A percentile compares a stretch with the other conserved stretches of the same genome.
These are phyloP conservation scores for Eragrostis tef DNA, from an alignment of 202 grass and related monocot species.

Conservation along the genomic window DNA sequence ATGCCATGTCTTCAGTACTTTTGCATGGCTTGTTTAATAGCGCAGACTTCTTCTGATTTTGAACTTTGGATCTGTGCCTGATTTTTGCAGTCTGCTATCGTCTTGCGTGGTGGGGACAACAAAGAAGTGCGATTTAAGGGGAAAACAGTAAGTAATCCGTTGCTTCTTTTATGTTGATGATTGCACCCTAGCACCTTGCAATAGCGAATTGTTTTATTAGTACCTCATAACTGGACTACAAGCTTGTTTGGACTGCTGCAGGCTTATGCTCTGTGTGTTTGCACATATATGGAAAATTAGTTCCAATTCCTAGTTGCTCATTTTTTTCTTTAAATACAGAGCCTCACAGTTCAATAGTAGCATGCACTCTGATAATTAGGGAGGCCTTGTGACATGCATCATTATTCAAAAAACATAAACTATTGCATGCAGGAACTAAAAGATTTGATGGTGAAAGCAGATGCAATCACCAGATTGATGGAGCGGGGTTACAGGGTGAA, in stretches of 20 bases:
- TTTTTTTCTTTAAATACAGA: neutral
- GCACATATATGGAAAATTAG: conserved; percentile 20
- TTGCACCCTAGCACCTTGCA: neutral
- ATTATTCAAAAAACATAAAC: conserved; percentile 32
- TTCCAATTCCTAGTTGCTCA: conserved; percentile 13
- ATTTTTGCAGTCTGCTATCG: conserved; percentile 68
- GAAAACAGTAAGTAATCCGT: conserved; percentile 77
- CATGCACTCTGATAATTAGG: conserved; percentile 13
- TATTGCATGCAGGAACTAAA: conserved; percentile 67
- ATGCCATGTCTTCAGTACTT: neutral
- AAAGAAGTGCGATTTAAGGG: conserved; percentile 93
- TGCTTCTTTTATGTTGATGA: neutral
- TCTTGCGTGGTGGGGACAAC: conserved; percentile 64
- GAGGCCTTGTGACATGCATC: neutral
- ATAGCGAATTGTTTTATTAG: neutral
- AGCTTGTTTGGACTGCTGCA: neutral
- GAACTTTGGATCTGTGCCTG: conserved; percentile 42
- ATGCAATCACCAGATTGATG: conserved; percentile 73
- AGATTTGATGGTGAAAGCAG: conserved; percentile 85
- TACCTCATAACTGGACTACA: conserved; percentile 22
- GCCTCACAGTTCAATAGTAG: neutral
- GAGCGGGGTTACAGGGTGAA: conserved; percentile 86
- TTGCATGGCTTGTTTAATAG: neutral
- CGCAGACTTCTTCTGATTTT: neutral
- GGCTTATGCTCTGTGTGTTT: conserved; percentile 30